Evolutionary conservation across 352 stramenopile genomes (phyloP), one percentile per base, ranked within the genome.

Genomic region (Phytophthora constricta): DNA sequence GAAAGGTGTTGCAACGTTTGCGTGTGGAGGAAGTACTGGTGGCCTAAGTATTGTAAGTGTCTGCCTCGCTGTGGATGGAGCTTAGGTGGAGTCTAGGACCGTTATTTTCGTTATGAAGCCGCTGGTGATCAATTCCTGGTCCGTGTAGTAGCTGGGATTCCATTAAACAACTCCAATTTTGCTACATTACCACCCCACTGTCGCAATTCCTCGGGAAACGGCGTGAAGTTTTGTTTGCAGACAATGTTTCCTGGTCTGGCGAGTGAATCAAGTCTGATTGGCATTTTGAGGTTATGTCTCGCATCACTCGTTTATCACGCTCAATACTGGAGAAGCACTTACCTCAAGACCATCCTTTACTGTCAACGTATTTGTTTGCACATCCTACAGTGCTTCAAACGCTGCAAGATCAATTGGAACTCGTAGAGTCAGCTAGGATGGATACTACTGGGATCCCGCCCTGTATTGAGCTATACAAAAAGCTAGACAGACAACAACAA

Each of bases 1-100:
- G 7, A 65, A 74, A 54, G 59, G 41, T 5, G 53, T 65, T 0
- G 59, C 53, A 17, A 68, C 65, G 31, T 74, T 69, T 52, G 53
- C 53, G 1, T 68, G 58, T 53, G 34, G 65, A 31, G 65, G 58
- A 25, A 53, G 34, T 17, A 73, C 47, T 4, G 19, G 58, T 7
- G 65, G 53, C 9, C 58, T 57, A 16, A 65, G 58, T 13, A 68
- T 68, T 43, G 34, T 58, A 10, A 61, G 46, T 46, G 57, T 68
- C 3, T 72, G 64, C 27, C 27, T 16, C 51, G 53, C 3, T 65
- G 47, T 41, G 58, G 47, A 2, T 68, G 58, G 65, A 49, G 20
- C 8, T 4, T 73, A 8, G 58, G 65, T 14, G 46, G 52, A 16
- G 47, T 73, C 10, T 33, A 63, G 42, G 57, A 64, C 25, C 45